phyloP scores from a whole-genome alignment of 257 asterid genomes.

The Dorcoceras hygrometricum region DNA sequence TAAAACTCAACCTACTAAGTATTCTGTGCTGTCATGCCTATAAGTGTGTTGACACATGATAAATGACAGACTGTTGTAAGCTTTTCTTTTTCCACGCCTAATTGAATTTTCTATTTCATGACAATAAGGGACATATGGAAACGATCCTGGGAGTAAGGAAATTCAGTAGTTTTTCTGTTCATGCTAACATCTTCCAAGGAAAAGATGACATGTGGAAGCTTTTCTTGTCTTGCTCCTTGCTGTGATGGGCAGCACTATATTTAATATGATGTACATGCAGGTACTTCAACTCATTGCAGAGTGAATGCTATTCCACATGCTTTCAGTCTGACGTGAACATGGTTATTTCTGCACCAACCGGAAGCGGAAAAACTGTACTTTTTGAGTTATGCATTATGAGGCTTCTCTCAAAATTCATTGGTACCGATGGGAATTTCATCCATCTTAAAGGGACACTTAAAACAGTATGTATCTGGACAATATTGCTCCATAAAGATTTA shows the following conservation, averaged over 20 bases:
- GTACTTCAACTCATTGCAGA: slow-evolving; percentile 93
- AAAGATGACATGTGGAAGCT: slow-evolving; percentile 11
- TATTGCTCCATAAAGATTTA: slow-evolving; percentile 8
- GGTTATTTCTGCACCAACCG: slow-evolving; percentile 98
- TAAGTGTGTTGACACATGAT: not conserved
- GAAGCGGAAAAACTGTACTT: slow-evolving; percentile 95
- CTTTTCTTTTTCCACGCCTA: not conserved
- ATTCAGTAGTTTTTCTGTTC: not conserved
- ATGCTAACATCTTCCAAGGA: slow-evolving; percentile 1
- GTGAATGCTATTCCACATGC: slow-evolving; percentile 89
- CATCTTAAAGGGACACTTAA: slow-evolving; percentile 75
- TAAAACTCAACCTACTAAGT: not conserved
- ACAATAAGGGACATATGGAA: slow-evolving; percentile 9
- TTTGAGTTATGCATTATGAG: slow-evolving; percentile 95
- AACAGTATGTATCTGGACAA: slow-evolving; percentile 52
- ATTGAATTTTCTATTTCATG: slow-evolving; percentile 13
- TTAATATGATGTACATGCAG: slow-evolving; percentile 36
- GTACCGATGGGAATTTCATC: slow-evolving; percentile 55
- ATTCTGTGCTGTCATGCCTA: slow-evolving; percentile 1
- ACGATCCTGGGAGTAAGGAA: slow-evolving; percentile 10
- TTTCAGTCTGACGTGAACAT: slow-evolving; percentile 79
- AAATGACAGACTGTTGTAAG: slow-evolving; percentile 9
- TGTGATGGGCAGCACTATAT: slow-evolving; percentile 7
- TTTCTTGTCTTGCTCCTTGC: slow-evolving; percentile 7
- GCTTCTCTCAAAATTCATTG: slow-evolving; percentile 80